Conservation (phyloP, 2,329 filamentous ascomycete genomes). For the Fusarium nanum region DNA sequence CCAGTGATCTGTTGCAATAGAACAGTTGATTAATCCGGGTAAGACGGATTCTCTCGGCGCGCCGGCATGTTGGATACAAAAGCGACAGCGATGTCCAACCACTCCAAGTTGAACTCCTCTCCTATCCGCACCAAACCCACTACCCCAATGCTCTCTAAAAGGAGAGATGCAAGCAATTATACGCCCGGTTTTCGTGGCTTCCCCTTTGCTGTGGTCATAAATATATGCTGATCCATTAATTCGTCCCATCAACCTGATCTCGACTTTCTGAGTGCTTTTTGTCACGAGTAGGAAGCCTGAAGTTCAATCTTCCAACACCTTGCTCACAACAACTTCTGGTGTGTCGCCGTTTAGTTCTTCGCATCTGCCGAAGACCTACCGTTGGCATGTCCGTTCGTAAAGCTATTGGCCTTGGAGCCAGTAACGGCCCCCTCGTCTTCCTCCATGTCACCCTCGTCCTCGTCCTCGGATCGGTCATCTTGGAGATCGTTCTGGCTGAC, state of each 20-base stretch:
- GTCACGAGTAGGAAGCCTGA: background rate
- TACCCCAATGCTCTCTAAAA: conserved; percentile 15
- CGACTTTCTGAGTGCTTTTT: conserved; percentile 7
- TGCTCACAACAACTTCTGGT: background rate
- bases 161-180: conserved; percentile 26
- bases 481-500: conserved; percentile 69
- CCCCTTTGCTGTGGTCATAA: conserved; percentile 34
- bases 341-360: conserved; percentile 28
- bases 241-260: conserved; percentile 28
- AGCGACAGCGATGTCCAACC: conserved; percentile 35
- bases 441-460: conserved; percentile 62
- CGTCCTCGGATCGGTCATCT: conserved; percentile 78
- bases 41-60: conserved; percentile 26
- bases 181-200: conserved; percentile 20
- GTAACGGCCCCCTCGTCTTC: conserved; percentile 60
- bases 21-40: conserved; percentile 29
- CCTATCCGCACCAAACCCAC: conserved; percentile 18
- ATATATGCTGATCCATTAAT: conserved; percentile 41
- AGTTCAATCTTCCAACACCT: background rate
- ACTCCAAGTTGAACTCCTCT: conserved; percentile 30
- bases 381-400: conserved; percentile 32
- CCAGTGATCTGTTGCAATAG: background rate
- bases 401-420: conserved; percentile 41
- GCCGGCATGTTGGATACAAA: conserved; percentile 38
- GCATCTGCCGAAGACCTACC: conserved; percentile 27